Evolutionary conservation across 2,329 filamentous ascomycete genomes (phyloP).

Genomic region (Fusarium papillatum): DNA sequence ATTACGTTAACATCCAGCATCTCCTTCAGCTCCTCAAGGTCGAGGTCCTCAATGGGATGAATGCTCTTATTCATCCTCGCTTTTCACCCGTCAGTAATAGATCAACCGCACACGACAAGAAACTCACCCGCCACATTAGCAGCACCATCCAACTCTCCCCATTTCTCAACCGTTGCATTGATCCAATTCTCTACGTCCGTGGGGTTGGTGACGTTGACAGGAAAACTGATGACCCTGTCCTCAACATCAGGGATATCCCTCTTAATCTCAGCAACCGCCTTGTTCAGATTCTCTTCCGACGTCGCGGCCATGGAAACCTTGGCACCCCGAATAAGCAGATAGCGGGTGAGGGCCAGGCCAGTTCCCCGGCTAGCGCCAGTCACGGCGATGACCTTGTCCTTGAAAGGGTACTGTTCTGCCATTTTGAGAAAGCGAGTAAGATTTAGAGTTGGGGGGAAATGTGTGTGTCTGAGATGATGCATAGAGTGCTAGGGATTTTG

Average conservation of each 20-base stretch:
- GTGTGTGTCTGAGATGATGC: background rate
- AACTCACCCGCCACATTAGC: constrained; percentile 53
- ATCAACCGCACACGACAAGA: background rate
- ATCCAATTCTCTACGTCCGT: constrained; percentile 52
- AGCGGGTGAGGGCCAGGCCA: constrained; percentile 64
- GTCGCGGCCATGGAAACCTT: constrained; percentile 48
- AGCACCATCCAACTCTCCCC: constrained; percentile 51
- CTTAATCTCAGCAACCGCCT: constrained; percentile 39
- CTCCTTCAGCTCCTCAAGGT: constrained; percentile 37
- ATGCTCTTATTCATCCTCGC: constrained; percentile 45
- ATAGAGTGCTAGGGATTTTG: background rate
- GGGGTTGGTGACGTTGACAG: constrained; percentile 49
- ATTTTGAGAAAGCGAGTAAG: constrained; percentile 14
- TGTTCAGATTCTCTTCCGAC: constrained; percentile 43
- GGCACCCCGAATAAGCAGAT: constrained; percentile 59
- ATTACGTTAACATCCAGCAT: constrained; percentile 43
- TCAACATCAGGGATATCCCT: constrained; percentile 38
- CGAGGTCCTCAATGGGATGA: constrained; percentile 40
- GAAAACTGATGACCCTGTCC: constrained; percentile 38
- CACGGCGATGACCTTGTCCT: constrained; percentile 72
- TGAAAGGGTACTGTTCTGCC: constrained; percentile 41
- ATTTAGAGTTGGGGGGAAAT: background rate
- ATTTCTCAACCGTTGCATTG: constrained; percentile 45
- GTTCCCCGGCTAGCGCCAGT: constrained; percentile 72
- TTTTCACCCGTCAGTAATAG: background rate